Base-by-base conservation (phyloP, 805 yeast species). In the Wickerhamiella dianesei region DNA sequence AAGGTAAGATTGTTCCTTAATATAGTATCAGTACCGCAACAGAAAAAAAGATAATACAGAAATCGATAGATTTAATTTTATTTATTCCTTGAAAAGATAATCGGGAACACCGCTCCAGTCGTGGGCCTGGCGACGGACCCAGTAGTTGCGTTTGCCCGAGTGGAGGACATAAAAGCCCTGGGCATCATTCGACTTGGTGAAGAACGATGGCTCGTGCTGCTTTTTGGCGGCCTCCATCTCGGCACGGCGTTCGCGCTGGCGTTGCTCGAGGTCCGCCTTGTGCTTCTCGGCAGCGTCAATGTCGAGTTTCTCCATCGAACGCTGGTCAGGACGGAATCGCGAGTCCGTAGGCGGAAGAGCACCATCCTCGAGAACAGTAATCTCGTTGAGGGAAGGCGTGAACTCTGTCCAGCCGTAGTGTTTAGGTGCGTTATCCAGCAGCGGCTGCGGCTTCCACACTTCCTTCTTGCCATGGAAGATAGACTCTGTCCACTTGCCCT, bases 351-450 rank as follows among this genome's bases (percentile, higher is more conserved):
- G 88, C 4, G 96, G 81, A 37, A 88, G 55, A 2, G 63, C 46
- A 2, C 68, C 81, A 22, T 71, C 51, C 59, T 89, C 96, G 13
- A 89, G 64, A 3, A 61, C 66, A 0, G 95, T 83, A 37, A 88
- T 74, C 50, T 86, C 83, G 59, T 87, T 87, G 60, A 92, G 68
- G 37, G 80, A 73, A 6, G 94, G 85, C 0, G 95, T 79, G 66
- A 81, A 92, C 45, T 71, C 69, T 0, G 96, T 80, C 60, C 87
- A 87, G 0, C 98, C 98, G 65, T 79, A 92, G 60, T 83, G 83
- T 51, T 72, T 69, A 40, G 70, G 69, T 29, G 73, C 64, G 46
- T 82, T 68, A 0, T 73, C 68, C 13, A 87, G 73, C 45, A 87
- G 66, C 3, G 73, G 69, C 1, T 88, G 85, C 6, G 72, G 82